phyloP scores from a whole-genome alignment of 2,329 filamentous ascomycete genomes.

The Cladophialophora chaetospira region DNA sequence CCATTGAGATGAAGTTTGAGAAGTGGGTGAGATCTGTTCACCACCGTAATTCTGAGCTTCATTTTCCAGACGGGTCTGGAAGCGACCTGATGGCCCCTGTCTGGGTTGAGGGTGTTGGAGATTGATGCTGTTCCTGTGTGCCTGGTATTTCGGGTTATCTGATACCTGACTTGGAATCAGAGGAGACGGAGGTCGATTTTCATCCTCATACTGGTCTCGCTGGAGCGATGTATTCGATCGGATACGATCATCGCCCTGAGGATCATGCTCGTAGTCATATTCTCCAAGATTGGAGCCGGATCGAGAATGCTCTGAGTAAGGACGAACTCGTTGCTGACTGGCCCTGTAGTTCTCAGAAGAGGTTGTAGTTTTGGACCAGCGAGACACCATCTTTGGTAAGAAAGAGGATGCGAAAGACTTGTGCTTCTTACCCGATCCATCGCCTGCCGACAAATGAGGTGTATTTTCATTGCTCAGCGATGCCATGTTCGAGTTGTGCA shows the following conservation, averaged over 20 bases:
- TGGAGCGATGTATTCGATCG: conserved; percentile 48
- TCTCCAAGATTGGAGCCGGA: conserved; percentile 74
- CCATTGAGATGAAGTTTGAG: conserved; percentile 49
- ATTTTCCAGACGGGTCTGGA: conserved; percentile 62
- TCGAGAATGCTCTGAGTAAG: conserved; percentile 67
- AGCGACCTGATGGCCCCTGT: conserved; percentile 62
- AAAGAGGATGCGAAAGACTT: conserved; percentile 80
- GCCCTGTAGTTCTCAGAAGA: conserved; percentile 79
- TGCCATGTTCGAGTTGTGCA: conserved; percentile 41
- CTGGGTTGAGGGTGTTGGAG: conserved; percentile 67
- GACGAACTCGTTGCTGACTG: conserved; percentile 57
- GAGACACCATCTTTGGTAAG: conserved; percentile 79
- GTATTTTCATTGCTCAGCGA: conserved; percentile 76
- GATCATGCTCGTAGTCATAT: conserved; percentile 58
- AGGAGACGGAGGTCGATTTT: conserved; percentile 60
- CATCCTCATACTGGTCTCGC: conserved; percentile 38
- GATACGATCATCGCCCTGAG: conserved; percentile 49
- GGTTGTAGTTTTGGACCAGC: conserved; percentile 95
- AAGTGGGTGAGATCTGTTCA: conserved; percentile 38
- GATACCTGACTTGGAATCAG: conserved; percentile 61
- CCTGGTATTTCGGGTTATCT: conserved; percentile 64
- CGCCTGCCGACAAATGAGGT: conserved; percentile 54
- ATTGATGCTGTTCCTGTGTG: conserved; percentile 64
- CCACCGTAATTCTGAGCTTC: conserved; percentile 59
- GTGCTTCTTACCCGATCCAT: conserved; percentile 80